Conservation (phyloP, 768 basidiomycete species). For the Auricularia sp. region DNA sequence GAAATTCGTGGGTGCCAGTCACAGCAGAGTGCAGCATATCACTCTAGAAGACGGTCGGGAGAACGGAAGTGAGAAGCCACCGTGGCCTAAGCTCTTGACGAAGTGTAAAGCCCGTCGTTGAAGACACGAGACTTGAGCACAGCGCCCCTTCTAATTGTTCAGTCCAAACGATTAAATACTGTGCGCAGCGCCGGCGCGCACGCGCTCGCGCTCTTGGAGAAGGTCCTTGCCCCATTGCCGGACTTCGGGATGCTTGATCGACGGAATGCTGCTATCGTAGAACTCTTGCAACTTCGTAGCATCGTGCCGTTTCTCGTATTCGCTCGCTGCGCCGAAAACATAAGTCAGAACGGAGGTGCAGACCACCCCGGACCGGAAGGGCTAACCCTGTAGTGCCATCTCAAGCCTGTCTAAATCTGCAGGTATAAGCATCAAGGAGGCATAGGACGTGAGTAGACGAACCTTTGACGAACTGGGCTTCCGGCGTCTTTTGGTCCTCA, state of each 20-base stretch:
- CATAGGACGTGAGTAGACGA: neutral
- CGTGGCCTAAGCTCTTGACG: no score
- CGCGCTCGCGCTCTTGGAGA: constrained; percentile 35
- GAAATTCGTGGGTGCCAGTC: no score
- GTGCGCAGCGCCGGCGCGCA: neutral
- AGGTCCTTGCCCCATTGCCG: constrained; percentile 59
- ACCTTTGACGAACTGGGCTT: constrained; percentile 86
- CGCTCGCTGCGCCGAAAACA: constrained; percentile 37
- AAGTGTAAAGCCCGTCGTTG: no score
- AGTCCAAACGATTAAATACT: no score
- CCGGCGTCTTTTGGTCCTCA: constrained; percentile 59
- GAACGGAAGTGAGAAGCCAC: no score
- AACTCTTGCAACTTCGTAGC: constrained; percentile 54
- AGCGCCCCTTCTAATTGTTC: no score
- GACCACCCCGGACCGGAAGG: neutral
- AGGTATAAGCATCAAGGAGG: neutral
- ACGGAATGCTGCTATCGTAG: constrained; percentile 71
- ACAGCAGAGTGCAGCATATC: no score
- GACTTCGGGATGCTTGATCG: constrained; percentile 62
- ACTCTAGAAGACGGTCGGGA: no score
- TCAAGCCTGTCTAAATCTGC: constrained; percentile 80
- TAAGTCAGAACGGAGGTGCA: neutral
- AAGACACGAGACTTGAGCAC: no score
- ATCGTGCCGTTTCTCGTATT: constrained; percentile 55
- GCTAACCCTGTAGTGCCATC: constrained; percentile 72